phyloP scores from a whole-genome alignment of 257 asterid genomes.

The Handroanthus guayacan region DNA sequence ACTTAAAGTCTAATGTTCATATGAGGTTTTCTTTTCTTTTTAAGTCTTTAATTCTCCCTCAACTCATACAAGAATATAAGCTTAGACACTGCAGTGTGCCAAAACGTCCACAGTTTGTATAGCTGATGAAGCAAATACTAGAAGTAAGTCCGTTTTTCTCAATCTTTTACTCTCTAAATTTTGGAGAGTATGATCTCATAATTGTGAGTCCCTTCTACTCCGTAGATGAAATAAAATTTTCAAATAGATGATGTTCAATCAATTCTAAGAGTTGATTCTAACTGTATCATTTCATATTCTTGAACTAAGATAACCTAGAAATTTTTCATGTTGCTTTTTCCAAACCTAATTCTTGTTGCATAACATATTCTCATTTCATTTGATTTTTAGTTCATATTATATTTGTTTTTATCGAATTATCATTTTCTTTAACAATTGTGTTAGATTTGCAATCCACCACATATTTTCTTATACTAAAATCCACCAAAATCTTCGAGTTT shows the following conservation, averaged over 20 bases:
- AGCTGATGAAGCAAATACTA: conserved; percentile 7
- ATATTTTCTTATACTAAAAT: neutral
- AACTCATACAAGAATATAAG: neutral
- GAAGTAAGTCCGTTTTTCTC: conserved; percentile 44
- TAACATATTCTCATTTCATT: neutral
- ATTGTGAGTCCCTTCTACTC: neutral
- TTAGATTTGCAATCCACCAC: conserved; percentile 10
- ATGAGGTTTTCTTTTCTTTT: conserved; percentile 31
- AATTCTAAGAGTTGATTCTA: conserved; percentile 8
- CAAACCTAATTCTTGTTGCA: conserved; percentile 18
- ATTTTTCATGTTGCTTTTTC: conserved; percentile 10
- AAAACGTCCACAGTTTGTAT: neutral
- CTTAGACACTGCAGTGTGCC: no score
- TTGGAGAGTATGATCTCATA: neutral
- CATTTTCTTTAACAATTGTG: no score
- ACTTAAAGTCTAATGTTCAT: neutral
- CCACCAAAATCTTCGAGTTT: neutral
- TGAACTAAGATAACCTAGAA: conserved; percentile 25
- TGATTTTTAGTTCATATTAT: no score
- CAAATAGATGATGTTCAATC: neutral
- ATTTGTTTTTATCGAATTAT: neutral
- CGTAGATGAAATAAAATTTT: neutral
- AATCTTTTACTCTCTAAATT: conserved; percentile 11
- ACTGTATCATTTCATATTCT: neutral
- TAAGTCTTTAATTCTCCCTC: neutral